A percentile compares a stretch with the other conserved stretches of the same genome.
These are phyloP conservation scores for Nicotiana undulata DNA, from an alignment of 257 asterid species.

Conservation along the genomic window DNA sequence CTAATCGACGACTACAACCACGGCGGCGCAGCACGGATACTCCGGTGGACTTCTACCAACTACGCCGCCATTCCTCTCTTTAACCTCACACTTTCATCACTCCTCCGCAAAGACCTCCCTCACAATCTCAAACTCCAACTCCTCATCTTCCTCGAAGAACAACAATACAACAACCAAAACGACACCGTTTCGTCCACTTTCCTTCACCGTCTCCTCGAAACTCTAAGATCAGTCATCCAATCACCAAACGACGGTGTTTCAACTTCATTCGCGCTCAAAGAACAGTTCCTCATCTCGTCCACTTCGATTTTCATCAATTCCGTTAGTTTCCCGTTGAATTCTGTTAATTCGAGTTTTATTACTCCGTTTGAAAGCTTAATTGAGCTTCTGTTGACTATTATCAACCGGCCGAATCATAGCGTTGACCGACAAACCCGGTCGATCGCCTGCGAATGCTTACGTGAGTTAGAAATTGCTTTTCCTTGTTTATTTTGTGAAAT, in stretches of 20 bases:
- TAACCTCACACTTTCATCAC: conserved; percentile 55
- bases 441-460: conserved; percentile 80
- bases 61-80: conserved; percentile 32
- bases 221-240: conserved; percentile 59
- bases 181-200: conserved; percentile 17
- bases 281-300: conserved; percentile 66
- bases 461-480: conserved; percentile 72
- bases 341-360: neutral
- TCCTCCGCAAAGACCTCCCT: conserved; percentile 63
- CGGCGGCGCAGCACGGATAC: conserved; percentile 35
- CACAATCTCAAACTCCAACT: conserved; percentile 57
- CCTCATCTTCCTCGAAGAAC: conserved; percentile 70
- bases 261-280: conserved; percentile 53
- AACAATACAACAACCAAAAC: conserved; percentile 7
- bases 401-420: conserved; percentile 86
- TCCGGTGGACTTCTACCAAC: conserved; percentile 32
- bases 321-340: neutral
- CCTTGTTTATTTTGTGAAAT: conserved; percentile 78
- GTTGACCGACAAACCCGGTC: conserved; percentile 78
- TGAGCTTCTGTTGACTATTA: conserved; percentile 70
- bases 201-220: conserved; percentile 43
- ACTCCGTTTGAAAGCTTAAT: conserved; percentile 35
- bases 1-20: conserved; percentile 76
- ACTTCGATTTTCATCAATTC: conserved; percentile 48
- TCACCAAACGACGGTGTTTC: conserved; percentile 53